Evolutionary conservation across 2,329 filamentous ascomycete genomes (phyloP).

Genomic region (Cadophora luteo-olivacea): DNA sequence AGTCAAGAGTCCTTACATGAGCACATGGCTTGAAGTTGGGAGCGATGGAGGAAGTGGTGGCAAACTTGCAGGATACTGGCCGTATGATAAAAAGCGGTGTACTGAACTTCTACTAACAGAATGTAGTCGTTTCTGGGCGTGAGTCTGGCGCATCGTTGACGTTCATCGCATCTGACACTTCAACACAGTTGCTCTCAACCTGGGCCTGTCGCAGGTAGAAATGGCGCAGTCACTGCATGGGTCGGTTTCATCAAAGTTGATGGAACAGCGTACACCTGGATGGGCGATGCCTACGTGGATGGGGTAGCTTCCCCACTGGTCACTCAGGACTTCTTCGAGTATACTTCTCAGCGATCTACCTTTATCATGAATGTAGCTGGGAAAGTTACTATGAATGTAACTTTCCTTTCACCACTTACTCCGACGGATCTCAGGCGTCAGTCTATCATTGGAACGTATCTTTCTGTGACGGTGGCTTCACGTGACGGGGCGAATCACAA

Average conservation of each 20-base stretch:
- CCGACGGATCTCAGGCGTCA: conserved; percentile 70
- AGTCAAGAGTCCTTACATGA: conserved; percentile 76
- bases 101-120: conserved; percentile 26
- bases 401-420: conserved; percentile 75
- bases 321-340: conserved; percentile 68
- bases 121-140: conserved; percentile 42
- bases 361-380: conserved; percentile 71
- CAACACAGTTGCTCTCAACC: conserved; percentile 37
- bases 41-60: conserved; percentile 67
- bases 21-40: conserved; percentile 72
- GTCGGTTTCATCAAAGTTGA: conserved; percentile 76
- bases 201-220: conserved; percentile 39
- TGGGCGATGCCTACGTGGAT: conserved; percentile 59
- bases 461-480: conserved; percentile 67
- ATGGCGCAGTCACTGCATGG: conserved; percentile 67
- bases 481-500: conserved; percentile 66
- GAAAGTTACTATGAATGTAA: conserved; percentile 68
- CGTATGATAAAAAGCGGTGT: conserved; percentile 25
- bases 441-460: conserved; percentile 74
- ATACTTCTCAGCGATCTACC: conserved; percentile 74
- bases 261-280: conserved; percentile 63
- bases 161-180: background rate
- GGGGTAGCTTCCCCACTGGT: conserved; percentile 54
- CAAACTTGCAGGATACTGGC: conserved; percentile 63
- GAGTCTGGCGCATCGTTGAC: conserved; percentile 17